phyloP scores from a whole-genome alignment of 2,329 filamentous ascomycete genomes.

The Thelonectria discophora region DNA sequence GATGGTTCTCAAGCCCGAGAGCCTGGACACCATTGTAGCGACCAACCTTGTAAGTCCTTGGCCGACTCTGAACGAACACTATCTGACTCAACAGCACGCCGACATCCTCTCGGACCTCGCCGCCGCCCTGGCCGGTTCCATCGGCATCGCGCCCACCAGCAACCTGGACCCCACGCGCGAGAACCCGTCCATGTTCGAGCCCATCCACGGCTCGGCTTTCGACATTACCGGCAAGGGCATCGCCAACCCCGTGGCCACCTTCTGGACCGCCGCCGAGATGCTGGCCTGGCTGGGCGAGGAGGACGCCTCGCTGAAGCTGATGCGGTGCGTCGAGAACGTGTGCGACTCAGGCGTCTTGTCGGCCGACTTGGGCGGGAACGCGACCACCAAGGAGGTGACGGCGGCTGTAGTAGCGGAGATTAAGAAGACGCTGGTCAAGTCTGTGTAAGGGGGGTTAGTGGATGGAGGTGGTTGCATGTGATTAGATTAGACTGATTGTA shows the following conservation, averaged over 20 bases:
- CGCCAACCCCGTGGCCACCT: conserved; percentile 66
- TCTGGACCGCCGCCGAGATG: conserved; percentile 69
- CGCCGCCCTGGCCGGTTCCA: conserved; percentile 73
- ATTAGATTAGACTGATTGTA: not conserved
- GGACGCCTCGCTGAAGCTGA: conserved; percentile 57
- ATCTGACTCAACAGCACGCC: too few species aligned
- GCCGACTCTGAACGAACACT: too few species aligned
- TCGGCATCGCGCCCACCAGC: conserved; percentile 75
- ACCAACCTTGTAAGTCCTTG: conserved; percentile 64
- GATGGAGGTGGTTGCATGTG: not conserved
- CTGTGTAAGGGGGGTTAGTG: not conserved
- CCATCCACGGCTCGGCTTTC: conserved; percentile 67
- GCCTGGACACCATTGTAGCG: conserved; percentile 70
- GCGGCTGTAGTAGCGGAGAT: conserved; percentile 44
- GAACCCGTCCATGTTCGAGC: conserved; percentile 68
- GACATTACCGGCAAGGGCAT: conserved; percentile 66
- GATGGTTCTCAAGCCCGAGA: conserved; percentile 69
- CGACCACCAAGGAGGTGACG: conserved; percentile 49
- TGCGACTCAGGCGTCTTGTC: conserved; percentile 62
- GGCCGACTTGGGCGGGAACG: conserved; percentile 61
- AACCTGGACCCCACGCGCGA: conserved; percentile 70
- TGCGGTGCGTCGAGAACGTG: conserved; percentile 62
- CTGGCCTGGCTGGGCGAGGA: conserved; percentile 65
- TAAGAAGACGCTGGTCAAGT: conserved; percentile 33
- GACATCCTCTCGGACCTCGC: conserved; percentile 77